These are phyloP conservation scores for Aureobasidium sp. DNA, from an alignment of 2,329 filamentous ascomycete species.

Conservation along the genomic window DNA sequence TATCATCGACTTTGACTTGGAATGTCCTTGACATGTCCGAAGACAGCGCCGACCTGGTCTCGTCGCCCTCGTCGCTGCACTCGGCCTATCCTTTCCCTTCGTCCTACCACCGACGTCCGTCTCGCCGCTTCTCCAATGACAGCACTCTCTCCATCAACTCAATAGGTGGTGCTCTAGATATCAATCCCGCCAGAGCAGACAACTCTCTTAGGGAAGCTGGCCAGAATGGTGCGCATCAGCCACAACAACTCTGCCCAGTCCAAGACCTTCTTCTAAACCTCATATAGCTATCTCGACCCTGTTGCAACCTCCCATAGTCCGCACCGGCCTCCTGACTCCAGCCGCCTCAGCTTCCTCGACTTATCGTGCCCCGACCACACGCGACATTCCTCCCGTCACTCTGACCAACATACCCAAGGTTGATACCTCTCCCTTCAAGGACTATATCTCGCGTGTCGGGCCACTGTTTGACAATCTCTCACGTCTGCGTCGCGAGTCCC, in stretches of 20 bases:
- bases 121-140: constrained; percentile 71
- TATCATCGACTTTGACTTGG: neutral
- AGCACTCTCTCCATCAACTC: constrained; percentile 65
- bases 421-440: constrained; percentile 69
- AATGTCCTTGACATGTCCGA: constrained; percentile 33
- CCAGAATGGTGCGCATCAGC: constrained; percentile 61
- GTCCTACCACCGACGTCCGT: constrained; percentile 39
- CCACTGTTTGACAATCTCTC: constrained; percentile 84
- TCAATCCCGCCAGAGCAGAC: constrained; percentile 50
- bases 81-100: constrained; percentile 48
- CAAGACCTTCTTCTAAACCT: neutral
- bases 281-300: constrained; percentile 76
- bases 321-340: constrained; percentile 72
- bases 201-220: constrained; percentile 63
- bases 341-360: constrained; percentile 54
- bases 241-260: neutral
- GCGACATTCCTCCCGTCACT: constrained; percentile 81
- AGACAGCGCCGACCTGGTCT: constrained; percentile 38
- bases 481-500: constrained; percentile 67
- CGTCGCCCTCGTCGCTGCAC: constrained; percentile 34
- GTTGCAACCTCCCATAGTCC: constrained; percentile 82
- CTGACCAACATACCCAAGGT: constrained; percentile 82
- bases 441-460: constrained; percentile 80
- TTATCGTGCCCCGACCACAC: constrained; percentile 19
- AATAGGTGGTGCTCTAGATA: constrained; percentile 75